phyloP scores from a whole-genome alignment of 2,329 filamentous ascomycete species.

The Chaetomiaceae sp. region DNA sequence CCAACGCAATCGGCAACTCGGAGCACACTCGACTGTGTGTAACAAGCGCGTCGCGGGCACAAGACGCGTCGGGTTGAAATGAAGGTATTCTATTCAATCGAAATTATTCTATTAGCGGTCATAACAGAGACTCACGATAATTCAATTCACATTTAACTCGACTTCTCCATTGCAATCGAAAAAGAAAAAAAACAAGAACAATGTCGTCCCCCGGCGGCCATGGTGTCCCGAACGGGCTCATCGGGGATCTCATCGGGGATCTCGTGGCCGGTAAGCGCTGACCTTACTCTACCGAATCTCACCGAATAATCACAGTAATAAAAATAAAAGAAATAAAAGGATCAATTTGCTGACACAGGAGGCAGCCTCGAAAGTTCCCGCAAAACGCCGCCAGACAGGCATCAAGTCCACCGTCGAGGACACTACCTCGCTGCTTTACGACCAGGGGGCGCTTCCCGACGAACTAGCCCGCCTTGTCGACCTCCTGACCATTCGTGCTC shows the following conservation, averaged over 20 bases:
- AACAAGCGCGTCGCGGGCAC: neutral
- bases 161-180: neutral
- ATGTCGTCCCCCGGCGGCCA: conserved; percentile 14
- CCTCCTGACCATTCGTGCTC: conserved; percentile 60
- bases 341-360: conserved; percentile 15
- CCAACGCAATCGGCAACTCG: no score
- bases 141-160: neutral
- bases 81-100: no score
- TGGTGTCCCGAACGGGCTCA: neutral
- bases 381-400: conserved; percentile 61
- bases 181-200: neutral
- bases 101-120: no score
- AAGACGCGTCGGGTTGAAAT: neutral
- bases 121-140: neutral
- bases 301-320: no score
- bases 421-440: conserved; percentile 60
- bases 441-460: conserved; percentile 59
- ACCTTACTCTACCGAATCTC: neutral
- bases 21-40: no score
- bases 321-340: neutral
- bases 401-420: conserved; percentile 62
- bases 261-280: conserved; percentile 23
- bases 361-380: conserved; percentile 54
- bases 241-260: conserved; percentile 23
- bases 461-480: conserved; percentile 61